Evolutionary conservation across 2,329 filamentous ascomycete species (phyloP), one percentile per base, ranked within the genome.

Genomic region (Diaporthe citriasiana): DNA sequence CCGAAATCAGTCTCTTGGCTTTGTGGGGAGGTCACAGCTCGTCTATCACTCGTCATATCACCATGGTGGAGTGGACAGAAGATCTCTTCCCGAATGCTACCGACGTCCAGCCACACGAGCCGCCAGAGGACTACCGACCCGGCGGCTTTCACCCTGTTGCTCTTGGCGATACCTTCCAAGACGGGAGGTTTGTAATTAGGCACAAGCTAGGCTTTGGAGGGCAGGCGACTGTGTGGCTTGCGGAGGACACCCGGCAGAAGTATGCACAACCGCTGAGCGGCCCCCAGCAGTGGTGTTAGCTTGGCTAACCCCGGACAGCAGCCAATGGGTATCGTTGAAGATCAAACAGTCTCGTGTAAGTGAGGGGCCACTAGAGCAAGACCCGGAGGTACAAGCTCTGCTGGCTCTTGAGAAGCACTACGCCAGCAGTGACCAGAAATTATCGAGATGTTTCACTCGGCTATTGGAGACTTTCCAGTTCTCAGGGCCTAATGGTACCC

Each of bases 111-210:
- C 66, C 66, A 45, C 66, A 70, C 13, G 66, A 70, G n/a, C 35
- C 50, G 10, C 51, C 22, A 8, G 66, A 70, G 25, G 51, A 56
- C 35, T 70, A 70, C 40, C 51, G 40, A 8, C 35, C n/a, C 5
- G 35, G 63, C 1, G 66, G 66, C 17, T 45, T 57, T 4, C 66
- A 70, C 35, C 66, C 66, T 17, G 51, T 70, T 33, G 13, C 66
- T 35, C 50, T 70, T 57, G 51, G 51, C 66, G 66, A 70, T 35
- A 57, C 66, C 51, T 70, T 70, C 66, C 66, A 70, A n/a, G 38
- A 70, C 22, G 63, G 63, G 63, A 70, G 50, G 17, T 57, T 45
- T 35, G 40, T 35, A 17, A n/a, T 70, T n/a, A 55, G 30, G 51
- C 66, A 70, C 50, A 70, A 56, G 51, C 66, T 57, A 56, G 66